Evolutionary conservation across 352 stramenopile species (phyloP).

Genomic region (Globisporangium parvum): DNA sequence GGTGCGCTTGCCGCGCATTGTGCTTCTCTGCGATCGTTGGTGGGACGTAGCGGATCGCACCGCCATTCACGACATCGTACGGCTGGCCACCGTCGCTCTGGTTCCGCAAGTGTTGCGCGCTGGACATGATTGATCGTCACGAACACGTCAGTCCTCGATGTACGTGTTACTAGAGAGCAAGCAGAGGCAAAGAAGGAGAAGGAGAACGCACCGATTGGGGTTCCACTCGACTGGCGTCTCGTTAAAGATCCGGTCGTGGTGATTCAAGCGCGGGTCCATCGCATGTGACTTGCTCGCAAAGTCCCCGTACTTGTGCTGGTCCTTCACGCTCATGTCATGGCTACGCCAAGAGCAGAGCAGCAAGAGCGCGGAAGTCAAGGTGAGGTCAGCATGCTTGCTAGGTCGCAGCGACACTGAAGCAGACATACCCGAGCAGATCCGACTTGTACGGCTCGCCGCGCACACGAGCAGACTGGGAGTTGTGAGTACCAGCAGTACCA

Average conservation of each 20-base stretch:
- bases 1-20: slow-evolving; percentile 54
- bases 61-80: slow-evolving; percentile 69
- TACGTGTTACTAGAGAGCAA: not conserved
- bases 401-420: not conserved
- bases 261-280: slow-evolving; percentile 36
- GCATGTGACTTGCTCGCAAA: slow-evolving; percentile 49
- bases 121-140: no score
- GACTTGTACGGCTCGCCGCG: slow-evolving; percentile 39
- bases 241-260: slow-evolving; percentile 69
- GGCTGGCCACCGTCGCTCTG: slow-evolving; percentile 48
- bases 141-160: not conserved
- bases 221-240: slow-evolving; percentile 50
- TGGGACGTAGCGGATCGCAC: slow-evolving; percentile 39
- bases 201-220: slow-evolving; percentile 30
- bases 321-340: slow-evolving; percentile 26
- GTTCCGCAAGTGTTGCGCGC: slow-evolving; percentile 74
- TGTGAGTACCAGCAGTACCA: slow-evolving; percentile 14
- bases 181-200: not conserved
- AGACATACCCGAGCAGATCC: slow-evolving; percentile 33
- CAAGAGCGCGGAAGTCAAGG: no score
- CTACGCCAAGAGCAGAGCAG: slow-evolving; percentile 3
- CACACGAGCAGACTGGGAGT: slow-evolving; percentile 4
- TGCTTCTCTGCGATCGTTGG: slow-evolving; percentile 66
- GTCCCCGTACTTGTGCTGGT: slow-evolving; percentile 28
- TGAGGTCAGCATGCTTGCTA: not conserved